Base-by-base conservation (phyloP, 768 basidiomycete genomes). In the Tricholoma sp. region DNA sequence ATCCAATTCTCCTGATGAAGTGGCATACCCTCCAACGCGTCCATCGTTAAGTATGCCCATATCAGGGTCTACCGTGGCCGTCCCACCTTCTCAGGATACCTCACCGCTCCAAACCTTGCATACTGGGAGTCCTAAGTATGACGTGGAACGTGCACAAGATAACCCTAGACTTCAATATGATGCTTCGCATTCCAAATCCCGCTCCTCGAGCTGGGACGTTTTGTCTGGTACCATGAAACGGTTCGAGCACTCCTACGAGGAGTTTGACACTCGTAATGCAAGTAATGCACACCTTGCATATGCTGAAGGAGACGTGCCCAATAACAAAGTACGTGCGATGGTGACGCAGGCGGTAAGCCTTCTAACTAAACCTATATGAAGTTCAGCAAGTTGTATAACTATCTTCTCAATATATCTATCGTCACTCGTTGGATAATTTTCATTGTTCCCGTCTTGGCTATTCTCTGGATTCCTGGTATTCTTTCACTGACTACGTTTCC, bases 361-460 rank as follows among this genome's bases (percentile, higher is more conserved):
- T 52, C 29, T 57, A 39, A 52, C 45, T 54, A 46, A 49, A 39
- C 24, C 41, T 52, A 41, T 50, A 58, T 31, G 14, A 55, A 89
- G 87, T 67, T 87, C 41, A 72, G 80, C 0, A 81, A 78, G 63
- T 67, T 87, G 4, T 92, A 91, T 72, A 76, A 86, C 60, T 92
- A 87, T 70, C 78, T 92, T 8, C 66, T 92, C 52, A 86, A 86
- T 64, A 81, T 82, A 18, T 89, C 88, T 2, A 85, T 92, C 66
- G 76, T 91, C 49, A 86, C 89, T 7, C 81, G 91, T 35, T 93
- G 91, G 91, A 75, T 83, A 19, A 59, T 93, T 29, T 88, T 86
- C 73, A 90, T 94, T 64, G 67, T 92, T 16, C 91, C 91, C 1
- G 70, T 91, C 24, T 72, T 91, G 37, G 82, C 70, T 29, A 60